These are phyloP conservation scores for Rosa lucieae DNA, from an alignment of 306 rosid species.

Conservation along the genomic window DNA sequence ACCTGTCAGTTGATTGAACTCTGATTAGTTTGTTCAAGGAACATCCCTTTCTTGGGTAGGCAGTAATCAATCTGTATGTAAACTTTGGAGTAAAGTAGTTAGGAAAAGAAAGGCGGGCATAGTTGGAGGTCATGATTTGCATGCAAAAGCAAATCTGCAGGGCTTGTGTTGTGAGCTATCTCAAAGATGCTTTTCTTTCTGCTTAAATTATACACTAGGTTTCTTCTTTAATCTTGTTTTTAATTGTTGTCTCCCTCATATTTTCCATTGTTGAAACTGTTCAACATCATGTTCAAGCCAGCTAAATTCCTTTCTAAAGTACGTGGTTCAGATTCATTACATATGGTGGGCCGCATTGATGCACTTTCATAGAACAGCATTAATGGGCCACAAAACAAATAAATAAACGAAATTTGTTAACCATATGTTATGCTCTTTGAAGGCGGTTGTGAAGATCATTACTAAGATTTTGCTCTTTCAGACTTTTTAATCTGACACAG, in stretches of 20 bases:
- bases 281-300: slow-evolving; percentile 2
- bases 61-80: slow-evolving; percentile 42
- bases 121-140: not conserved
- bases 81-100: slow-evolving; percentile 22
- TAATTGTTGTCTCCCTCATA: slow-evolving; percentile 5
- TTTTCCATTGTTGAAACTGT: not conserved
- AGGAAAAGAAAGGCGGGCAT: not conserved
- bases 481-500: no score
- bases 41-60: slow-evolving; percentile 53
- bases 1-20: not conserved
- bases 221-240: slow-evolving; percentile 18
- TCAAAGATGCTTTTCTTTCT: slow-evolving; percentile 44
- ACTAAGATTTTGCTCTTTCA: no score
- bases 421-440: no score
- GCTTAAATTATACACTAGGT: slow-evolving; percentile 28
- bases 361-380: no score
- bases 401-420: no score
- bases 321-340: not conserved
- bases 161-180: slow-evolving; percentile 17
- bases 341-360: not conserved
- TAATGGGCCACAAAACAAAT: no score
- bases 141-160: slow-evolving; percentile 11
- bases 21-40: slow-evolving; percentile 15
- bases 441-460: no score
- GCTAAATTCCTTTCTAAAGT: not conserved